Base-by-base conservation (phyloP, 1,284 basidiomycete genomes). In the Golubevia pallescens region DNA sequence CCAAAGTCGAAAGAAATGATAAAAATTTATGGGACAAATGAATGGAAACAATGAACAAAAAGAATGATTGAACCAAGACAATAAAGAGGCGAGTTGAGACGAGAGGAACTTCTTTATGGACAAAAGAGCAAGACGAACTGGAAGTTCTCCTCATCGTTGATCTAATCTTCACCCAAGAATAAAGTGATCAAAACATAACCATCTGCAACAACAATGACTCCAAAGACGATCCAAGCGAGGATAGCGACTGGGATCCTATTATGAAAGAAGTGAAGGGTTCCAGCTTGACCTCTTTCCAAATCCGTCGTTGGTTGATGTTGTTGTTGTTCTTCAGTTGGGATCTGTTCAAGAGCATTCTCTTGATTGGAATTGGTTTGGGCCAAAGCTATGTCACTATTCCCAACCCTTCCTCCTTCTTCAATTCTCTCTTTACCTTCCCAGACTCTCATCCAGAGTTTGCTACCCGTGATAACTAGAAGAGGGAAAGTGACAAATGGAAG, bases 401-500 rank as follows among this genome's bases (percentile, higher is more conserved):
- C 42, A 48, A 10, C 10, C 16, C 42, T 48, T 13, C 42, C 42
- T 48, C 42, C 42, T 13, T 13, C 42, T 16, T 48, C 42, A 13
- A 13, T 10, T 5, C 10, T 38, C 34, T 38, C 5, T 38, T 38
- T 16, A 16, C 3, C 21, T 58, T 76, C 72, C 1, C 51, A 23
- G 6, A 70, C 69, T 19, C 62, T 67, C 74, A 80, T 80, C 60
- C 64, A 68, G n/a, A 42, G 10, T 68, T 77, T 78, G 34, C 63
- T 63, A 3, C 70, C 61, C 3, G 81, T 83, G 20, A 83, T 66
- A 32, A 77, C 54, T 28, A 84, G 67, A 19, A 84, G 68, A 0
- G 81, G 81, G 55, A 80, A 60, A 20, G 74, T 61, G 24, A 83
- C 80, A 60, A 84, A 10, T n/a, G 95, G 96, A 16, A 98, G 89